Evolutionary conservation across 176 grass and related monocot species (phyloP).

Genomic region (Paspalum vaginatum): DNA sequence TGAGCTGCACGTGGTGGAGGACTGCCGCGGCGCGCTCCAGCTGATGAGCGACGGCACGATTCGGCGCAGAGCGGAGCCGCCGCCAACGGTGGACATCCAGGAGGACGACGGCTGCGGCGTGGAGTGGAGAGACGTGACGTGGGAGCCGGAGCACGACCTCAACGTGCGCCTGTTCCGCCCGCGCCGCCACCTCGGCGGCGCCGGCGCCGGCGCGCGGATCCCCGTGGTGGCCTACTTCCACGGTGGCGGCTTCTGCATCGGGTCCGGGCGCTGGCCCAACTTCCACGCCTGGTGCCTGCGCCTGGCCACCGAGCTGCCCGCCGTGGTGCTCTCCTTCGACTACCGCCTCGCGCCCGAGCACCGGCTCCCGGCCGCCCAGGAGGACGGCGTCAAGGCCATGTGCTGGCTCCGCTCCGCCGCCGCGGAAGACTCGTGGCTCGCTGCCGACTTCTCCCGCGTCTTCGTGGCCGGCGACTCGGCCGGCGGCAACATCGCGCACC

Average conservation of each 20-base stretch:
- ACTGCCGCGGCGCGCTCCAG: slow-evolving; percentile 43
- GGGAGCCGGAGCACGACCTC: slow-evolving; percentile 17
- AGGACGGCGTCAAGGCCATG: slow-evolving; percentile 47
- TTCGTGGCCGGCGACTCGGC: slow-evolving; percentile 63
- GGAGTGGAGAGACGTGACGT: slow-evolving; percentile 52
- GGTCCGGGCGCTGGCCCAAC: slow-evolving; percentile 43
- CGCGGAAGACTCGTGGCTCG: slow-evolving; percentile 47
- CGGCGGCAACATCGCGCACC: slow-evolving; percentile 62
- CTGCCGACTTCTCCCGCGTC: slow-evolving; percentile 47
- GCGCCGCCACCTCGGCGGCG: neutral
- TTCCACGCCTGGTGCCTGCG: slow-evolving; percentile 50
- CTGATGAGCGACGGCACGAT: slow-evolving; percentile 54
- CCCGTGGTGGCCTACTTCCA: slow-evolving; percentile 58
- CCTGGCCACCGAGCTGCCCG: slow-evolving; percentile 46
- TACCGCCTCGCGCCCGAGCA: slow-evolving; percentile 64
- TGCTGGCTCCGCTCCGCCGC: slow-evolving; percentile 34
- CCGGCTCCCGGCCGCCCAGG: slow-evolving; percentile 47
- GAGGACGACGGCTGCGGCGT: neutral
- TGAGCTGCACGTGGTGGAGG: slow-evolving; percentile 41
- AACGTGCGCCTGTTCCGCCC: slow-evolving; percentile 43
- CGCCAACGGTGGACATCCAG: neutral
- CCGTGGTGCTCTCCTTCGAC: slow-evolving; percentile 39
- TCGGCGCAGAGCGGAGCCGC: slow-evolving; percentile 29
- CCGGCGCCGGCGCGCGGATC: slow-evolving; percentile 8
- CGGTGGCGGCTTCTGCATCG: slow-evolving; percentile 56